A percentile compares a stretch with the other conserved stretches of the same genome.
These are phyloP conservation scores for Asterella californica DNA, from an alignment of 225 moss, liverwort and hornwort genomes.

Conservation along the genomic window DNA sequence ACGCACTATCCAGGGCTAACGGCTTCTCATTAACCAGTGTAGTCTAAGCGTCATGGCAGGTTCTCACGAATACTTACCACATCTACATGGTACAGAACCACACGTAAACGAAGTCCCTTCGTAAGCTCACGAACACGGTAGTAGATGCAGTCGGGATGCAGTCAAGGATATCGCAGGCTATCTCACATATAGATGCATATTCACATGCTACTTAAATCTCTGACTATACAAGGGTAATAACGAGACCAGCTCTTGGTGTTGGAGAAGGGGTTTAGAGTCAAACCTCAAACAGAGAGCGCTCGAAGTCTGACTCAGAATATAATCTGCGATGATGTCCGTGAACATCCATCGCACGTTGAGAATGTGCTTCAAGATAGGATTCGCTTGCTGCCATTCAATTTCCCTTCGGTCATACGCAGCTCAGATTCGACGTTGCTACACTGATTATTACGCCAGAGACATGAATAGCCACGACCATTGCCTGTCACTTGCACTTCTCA, in stretches of 20 bases:
- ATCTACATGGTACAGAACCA: constrained; percentile 91
- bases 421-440: neutral
- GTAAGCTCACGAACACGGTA: constrained; percentile 94
- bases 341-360: constrained; percentile 90
- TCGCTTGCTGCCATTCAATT: constrained; percentile 68
- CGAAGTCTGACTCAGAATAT: constrained; percentile 77
- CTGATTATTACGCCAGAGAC: neutral
- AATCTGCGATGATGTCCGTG: constrained; percentile 86
- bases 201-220: neutral
- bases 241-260: neutral
- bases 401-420: neutral
- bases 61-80: constrained; percentile 63
- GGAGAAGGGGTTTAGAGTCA: neutral
- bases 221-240: neutral
- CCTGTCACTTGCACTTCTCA: neutral
- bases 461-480: neutral
- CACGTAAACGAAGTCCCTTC: constrained; percentile 85
- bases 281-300: constrained; percentile 98
- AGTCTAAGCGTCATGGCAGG: constrained; percentile 3
- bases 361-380: constrained; percentile 86
- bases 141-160: constrained; percentile 96
- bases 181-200: constrained; percentile 11
- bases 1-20: neutral
- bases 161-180: constrained; percentile 94
- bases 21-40: neutral